These are phyloP conservation scores for Ganoderma multipileum DNA, from an alignment of 1,284 basidiomycete species.

Conservation along the genomic window DNA sequence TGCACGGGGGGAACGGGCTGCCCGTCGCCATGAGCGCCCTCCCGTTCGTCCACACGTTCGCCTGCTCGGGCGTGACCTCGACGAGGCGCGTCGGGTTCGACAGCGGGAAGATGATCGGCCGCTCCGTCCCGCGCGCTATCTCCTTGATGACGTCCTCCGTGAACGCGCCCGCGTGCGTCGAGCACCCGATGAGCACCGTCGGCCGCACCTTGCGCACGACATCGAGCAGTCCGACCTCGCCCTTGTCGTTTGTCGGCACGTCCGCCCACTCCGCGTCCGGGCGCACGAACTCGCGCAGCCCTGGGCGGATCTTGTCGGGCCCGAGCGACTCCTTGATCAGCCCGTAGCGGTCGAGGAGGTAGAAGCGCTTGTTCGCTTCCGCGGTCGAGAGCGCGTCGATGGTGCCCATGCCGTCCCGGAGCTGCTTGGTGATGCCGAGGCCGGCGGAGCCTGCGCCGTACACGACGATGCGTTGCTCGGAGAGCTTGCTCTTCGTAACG, in stretches of 20 bases:
- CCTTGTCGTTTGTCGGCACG: slow-evolving; percentile 45
- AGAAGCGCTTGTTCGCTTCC: slow-evolving; percentile 73
- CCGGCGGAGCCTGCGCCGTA: slow-evolving; percentile 87
- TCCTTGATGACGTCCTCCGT: slow-evolving; percentile 75
- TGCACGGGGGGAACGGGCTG: slow-evolving; percentile 79
- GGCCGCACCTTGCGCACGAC: slow-evolving; percentile 73
- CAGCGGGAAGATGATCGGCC: slow-evolving; percentile 83
- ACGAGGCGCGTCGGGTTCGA: slow-evolving; percentile 82
- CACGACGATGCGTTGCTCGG: slow-evolving; percentile 79
- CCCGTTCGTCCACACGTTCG: slow-evolving; percentile 78
- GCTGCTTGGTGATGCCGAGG: slow-evolving; percentile 74
- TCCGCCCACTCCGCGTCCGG: slow-evolving; percentile 56
- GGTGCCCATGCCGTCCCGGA: slow-evolving; percentile 78
- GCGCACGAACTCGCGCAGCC: slow-evolving; percentile 61
- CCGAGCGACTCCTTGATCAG: slow-evolving; percentile 59
- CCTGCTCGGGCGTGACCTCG: slow-evolving; percentile 78
- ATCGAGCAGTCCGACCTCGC: slow-evolving; percentile 63
- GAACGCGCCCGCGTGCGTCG: slow-evolving; percentile 84
- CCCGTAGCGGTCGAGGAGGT: slow-evolving; percentile 67
- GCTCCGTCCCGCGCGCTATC: slow-evolving; percentile 71
- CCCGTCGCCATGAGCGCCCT: slow-evolving; percentile 84
- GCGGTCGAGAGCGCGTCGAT: slow-evolving; percentile 61
- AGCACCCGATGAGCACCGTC: slow-evolving; percentile 84
- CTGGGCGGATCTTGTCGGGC: slow-evolving; percentile 54
- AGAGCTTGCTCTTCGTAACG: slow-evolving; percentile 71